Percentiles rank a stretch among this genome's conserved stretches.
These are phyloP conservation scores for Wallacemonas sp. DNA, from an alignment of 208 protist species.

Conservation along the genomic window DNA sequence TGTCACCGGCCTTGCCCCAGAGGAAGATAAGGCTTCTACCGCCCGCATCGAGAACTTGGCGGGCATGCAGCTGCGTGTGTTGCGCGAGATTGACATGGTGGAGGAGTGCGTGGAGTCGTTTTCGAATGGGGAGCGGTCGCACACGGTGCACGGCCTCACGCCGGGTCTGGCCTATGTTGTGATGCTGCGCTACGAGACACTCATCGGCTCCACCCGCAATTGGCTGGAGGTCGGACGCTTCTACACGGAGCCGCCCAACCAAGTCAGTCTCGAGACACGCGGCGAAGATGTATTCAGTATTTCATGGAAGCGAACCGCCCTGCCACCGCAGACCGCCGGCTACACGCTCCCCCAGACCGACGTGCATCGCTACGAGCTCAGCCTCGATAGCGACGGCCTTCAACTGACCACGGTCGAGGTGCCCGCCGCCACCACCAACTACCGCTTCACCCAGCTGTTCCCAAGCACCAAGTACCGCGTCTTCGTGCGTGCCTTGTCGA, in stretches of 20 bases:
- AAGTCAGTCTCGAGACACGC: conserved; percentile 48
- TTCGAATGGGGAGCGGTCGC: conserved; percentile 46
- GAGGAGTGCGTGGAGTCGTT: conserved; percentile 59
- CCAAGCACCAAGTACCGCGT: conserved; percentile 75
- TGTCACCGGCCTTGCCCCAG: conserved; percentile 33
- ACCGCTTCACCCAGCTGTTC: conserved; percentile 63
- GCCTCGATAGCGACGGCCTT: conserved; percentile 39
- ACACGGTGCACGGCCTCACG: conserved; percentile 66
- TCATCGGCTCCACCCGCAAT: conserved; percentile 72
- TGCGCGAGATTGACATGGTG: conserved; percentile 72
- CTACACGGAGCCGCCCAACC: conserved; percentile 65
- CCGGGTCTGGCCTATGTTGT: conserved; percentile 83
- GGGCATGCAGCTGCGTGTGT: conserved; percentile 71
- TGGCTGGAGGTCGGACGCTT: conserved; percentile 84
- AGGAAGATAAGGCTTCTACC: conserved; percentile 50
- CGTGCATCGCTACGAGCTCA: conserved; percentile 53
- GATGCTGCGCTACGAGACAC: conserved; percentile 78
- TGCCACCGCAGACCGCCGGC: conserved; percentile 35
- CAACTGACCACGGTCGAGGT: conserved; percentile 16
- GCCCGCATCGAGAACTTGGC: conserved; percentile 48
- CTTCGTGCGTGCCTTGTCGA: conserved; percentile 65
- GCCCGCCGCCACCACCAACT: conserved; percentile 15
- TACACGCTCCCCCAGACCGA: conserved; percentile 39
- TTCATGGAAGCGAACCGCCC: conserved; percentile 44
- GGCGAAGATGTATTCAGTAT: conserved; percentile 86